A percentile compares a stretch with the other conserved stretches of the same genome.
Conservation (phyloP, 805 yeast genomes). For the Pichia gijzeniarum region DNA sequence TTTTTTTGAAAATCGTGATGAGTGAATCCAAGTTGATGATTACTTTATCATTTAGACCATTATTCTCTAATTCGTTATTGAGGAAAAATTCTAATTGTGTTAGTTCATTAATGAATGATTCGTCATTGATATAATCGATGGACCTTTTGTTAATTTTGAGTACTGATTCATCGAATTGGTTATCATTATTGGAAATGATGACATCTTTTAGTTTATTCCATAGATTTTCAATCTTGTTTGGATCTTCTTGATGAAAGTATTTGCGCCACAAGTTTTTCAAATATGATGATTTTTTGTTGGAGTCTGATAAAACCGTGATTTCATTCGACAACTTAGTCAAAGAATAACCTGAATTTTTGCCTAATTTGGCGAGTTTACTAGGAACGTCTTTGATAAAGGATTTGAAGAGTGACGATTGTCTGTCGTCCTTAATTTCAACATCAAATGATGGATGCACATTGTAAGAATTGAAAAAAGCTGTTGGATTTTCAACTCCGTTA, state of each 20-base stretch:
- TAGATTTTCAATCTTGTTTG: constrained; percentile 29
- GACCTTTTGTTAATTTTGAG: constrained; percentile 20
- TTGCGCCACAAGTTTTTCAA: constrained; percentile 21
- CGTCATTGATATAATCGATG: constrained; percentile 35
- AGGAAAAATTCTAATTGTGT: constrained; percentile 40
- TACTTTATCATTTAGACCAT: constrained; percentile 22
- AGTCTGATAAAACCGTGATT: constrained; percentile 20
- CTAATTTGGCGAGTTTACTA: constrained; percentile 14
- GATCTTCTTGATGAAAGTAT: constrained; percentile 23
- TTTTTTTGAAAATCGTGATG: constrained; percentile 34
- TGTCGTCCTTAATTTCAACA: constrained; percentile 19
- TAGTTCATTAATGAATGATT: constrained; percentile 42
- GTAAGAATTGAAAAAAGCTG: constrained; percentile 22
- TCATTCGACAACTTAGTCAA: constrained; percentile 24
- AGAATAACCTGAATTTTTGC: constrained; percentile 8
- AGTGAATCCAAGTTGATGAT: constrained; percentile 39
- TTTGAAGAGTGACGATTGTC: constrained; percentile 15
- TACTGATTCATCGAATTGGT: constrained; percentile 4
- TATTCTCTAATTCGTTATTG: constrained; percentile 16
- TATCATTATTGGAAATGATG: constrained; percentile 10
- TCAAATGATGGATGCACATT: constrained; percentile 19
- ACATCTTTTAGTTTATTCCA: constrained; percentile 32
- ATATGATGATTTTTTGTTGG: constrained; percentile 3
- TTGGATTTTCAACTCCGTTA: constrained; percentile 37
- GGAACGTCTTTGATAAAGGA: constrained; percentile 25